A percentile compares a stretch with the other conserved stretches of the same genome.
These are phyloP conservation scores for Nakazawaea ernobii DNA, from an alignment of 805 yeast species.

Conservation along the genomic window DNA sequence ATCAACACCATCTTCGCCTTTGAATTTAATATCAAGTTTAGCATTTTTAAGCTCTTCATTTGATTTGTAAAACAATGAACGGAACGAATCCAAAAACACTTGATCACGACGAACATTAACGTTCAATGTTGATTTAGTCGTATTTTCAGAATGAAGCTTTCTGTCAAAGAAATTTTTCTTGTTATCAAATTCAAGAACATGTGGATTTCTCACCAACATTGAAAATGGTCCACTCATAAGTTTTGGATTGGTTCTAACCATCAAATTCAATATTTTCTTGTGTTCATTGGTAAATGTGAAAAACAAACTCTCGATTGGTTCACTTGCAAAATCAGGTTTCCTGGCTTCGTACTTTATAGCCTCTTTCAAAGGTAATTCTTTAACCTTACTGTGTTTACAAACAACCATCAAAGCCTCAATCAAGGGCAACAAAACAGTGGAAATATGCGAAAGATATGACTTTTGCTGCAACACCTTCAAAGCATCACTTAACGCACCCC, in stretches of 20 bases:
- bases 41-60: conserved; percentile 68
- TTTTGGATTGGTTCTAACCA: conserved; percentile 88
- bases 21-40: conserved; percentile 74
- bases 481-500: conserved; percentile 81
- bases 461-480: conserved; percentile 57
- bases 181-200: conserved; percentile 90
- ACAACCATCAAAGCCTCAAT: conserved; percentile 94
- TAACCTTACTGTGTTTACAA: conserved; percentile 77
- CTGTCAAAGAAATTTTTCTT: conserved; percentile 82
- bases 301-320: conserved; percentile 73
- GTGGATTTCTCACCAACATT: conserved; percentile 80
- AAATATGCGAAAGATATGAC: conserved; percentile 52
- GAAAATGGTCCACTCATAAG: conserved; percentile 95
- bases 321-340: conserved; percentile 61
- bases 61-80: conserved; percentile 73
- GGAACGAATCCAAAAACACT: conserved; percentile 86
- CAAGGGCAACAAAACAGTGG: conserved; percentile 76
- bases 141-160: conserved; percentile 49
- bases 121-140: conserved; percentile 42
- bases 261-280: conserved; percentile 78
- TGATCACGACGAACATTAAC: conserved; percentile 80
- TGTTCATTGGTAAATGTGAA: conserved; percentile 87
- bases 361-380: conserved; percentile 50
- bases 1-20: conserved; percentile 94
- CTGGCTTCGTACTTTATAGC: conserved; percentile 55